phyloP scores from a whole-genome alignment of 805 yeast species.

The Zygoascus bituminiphila region DNA sequence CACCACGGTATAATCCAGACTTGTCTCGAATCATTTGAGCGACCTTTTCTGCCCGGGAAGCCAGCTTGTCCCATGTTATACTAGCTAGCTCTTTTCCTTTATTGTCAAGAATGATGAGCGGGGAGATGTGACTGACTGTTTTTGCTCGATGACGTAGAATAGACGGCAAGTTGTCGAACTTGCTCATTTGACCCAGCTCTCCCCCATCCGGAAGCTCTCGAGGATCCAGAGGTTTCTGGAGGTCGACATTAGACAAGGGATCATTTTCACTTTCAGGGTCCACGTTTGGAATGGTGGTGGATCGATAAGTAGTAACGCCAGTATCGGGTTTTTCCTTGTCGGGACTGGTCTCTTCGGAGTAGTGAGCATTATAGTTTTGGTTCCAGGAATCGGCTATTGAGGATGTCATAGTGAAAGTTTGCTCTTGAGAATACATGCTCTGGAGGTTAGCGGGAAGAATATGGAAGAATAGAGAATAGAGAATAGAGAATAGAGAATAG shows the following conservation, averaged over 20 bases:
- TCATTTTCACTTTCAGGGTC: conserved; percentile 1
- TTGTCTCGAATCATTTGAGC: conserved; percentile 76
- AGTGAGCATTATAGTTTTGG: not conserved
- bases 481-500: too few species aligned
- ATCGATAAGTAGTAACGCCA: conserved; percentile 1
- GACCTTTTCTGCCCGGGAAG: conserved; percentile 73
- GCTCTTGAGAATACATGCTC: conserved; percentile 1
- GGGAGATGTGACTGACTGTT: conserved; percentile 55
- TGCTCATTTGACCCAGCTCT: conserved; percentile 23
- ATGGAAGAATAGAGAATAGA: too few species aligned
- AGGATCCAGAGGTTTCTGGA: conserved; percentile 60
- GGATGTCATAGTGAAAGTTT: not conserved
- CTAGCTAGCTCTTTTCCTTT: conserved; percentile 72
- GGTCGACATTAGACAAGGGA: conserved; percentile 15
- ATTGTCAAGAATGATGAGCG: conserved; percentile 62
- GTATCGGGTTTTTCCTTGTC: not conserved
- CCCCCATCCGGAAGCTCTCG: conserved; percentile 35
- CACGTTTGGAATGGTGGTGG: conserved; percentile 1
- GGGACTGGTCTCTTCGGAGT: not conserved
- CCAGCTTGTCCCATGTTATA: conserved; percentile 86
- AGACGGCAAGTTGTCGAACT: conserved; percentile 56
- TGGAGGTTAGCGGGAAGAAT: not conserved
- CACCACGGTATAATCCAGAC: conserved; percentile 66
- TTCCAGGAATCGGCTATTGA: not conserved
- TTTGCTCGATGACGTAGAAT: conserved; percentile 68